These are phyloP conservation scores for Tetrapisispora phaffii DNA, from an alignment of 805 yeast species.

Conservation along the genomic window DNA sequence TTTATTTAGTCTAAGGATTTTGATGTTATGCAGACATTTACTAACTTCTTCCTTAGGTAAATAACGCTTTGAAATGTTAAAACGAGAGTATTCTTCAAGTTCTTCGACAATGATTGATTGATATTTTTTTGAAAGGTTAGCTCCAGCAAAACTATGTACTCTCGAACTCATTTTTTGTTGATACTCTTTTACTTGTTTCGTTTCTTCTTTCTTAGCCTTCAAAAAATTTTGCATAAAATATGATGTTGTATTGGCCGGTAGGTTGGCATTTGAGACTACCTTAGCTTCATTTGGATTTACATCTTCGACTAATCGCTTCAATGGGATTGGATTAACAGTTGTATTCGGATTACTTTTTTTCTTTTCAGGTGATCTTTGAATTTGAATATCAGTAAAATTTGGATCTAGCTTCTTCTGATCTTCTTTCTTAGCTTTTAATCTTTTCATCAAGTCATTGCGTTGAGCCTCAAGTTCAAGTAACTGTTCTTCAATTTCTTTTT, in stretches of 20 bases:
- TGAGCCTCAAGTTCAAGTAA: constrained; percentile 22
- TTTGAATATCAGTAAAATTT: constrained; percentile 19
- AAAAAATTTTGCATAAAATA: constrained; percentile 30
- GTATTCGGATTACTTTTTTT: not conserved
- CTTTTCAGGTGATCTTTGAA: constrained; percentile 26
- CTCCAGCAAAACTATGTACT: constrained; percentile 32
- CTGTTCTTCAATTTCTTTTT: constrained; percentile 12
- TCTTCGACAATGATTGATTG: constrained; percentile 32
- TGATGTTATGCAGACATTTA: constrained; percentile 37
- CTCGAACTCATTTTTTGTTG: constrained; percentile 29
- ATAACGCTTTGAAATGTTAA: constrained; percentile 38
- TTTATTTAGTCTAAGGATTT: constrained; percentile 48
- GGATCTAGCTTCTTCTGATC: constrained; percentile 12
- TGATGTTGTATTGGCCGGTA: constrained; percentile 14
- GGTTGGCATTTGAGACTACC: not conserved
- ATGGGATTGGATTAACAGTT: not conserved
- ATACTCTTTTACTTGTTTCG: constrained; percentile 12
- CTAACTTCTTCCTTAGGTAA: constrained; percentile 31
- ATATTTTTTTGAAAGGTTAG: constrained; percentile 13
- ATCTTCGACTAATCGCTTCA: not conserved
- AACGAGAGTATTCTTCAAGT: constrained; percentile 38
- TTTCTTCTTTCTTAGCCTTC: constrained; percentile 19
- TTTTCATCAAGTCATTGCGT: constrained; percentile 17
- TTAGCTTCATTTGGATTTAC: constrained; percentile 11
- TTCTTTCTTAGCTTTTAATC: constrained; percentile 16